Percentiles rank a stretch among this genome's conserved stretches.
Evolutionary conservation across 2,329 filamentous ascomycete species (phyloP).

Genomic region (Hypoxylon sp.): DNA sequence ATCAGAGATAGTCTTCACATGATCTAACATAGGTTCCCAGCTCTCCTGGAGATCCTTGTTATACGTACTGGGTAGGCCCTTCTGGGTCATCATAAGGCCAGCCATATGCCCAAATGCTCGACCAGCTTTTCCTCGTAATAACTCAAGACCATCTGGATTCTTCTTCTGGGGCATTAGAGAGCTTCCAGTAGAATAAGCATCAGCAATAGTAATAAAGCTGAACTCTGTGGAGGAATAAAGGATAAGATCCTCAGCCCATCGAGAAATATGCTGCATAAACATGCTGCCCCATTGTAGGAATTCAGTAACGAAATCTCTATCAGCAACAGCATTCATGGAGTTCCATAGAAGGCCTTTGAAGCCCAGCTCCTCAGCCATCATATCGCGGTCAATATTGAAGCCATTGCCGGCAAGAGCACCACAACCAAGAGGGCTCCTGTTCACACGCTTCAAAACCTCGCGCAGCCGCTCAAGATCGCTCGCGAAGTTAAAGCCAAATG

Average conservation of each 20-base stretch:
- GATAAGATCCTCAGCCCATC: conserved; percentile 81
- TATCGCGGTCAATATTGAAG: conserved; percentile 78
- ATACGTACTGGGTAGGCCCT: conserved; percentile 83
- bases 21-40: conserved; percentile 86
- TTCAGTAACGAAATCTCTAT: conserved; percentile 80
- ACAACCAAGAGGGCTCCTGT: conserved; percentile 73
- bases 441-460: conserved; percentile 75
- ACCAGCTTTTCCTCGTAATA: conserved; percentile 81
- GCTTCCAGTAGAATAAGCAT: conserved; percentile 83
- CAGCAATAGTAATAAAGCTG: conserved; percentile 79
- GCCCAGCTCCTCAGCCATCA: conserved; percentile 79
- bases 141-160: conserved; percentile 79
- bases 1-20: conserved; percentile 84
- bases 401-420: conserved; percentile 82
- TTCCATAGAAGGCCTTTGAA: conserved; percentile 78
- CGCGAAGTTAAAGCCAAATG: conserved; percentile 71
- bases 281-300: conserved; percentile 78
- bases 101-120: conserved; percentile 66
- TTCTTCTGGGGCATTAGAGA: conserved; percentile 88
- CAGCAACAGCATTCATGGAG: conserved; percentile 76
- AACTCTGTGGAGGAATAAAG: conserved; percentile 83
- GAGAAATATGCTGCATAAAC: conserved; percentile 77
- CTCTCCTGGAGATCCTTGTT: conserved; percentile 95
- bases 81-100: conserved; percentile 79
- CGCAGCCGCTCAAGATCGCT: conserved; percentile 76